These are phyloP conservation scores for Kwoniella sp. DNA, from an alignment of 768 basidiomycete species.

Conservation along the genomic window DNA sequence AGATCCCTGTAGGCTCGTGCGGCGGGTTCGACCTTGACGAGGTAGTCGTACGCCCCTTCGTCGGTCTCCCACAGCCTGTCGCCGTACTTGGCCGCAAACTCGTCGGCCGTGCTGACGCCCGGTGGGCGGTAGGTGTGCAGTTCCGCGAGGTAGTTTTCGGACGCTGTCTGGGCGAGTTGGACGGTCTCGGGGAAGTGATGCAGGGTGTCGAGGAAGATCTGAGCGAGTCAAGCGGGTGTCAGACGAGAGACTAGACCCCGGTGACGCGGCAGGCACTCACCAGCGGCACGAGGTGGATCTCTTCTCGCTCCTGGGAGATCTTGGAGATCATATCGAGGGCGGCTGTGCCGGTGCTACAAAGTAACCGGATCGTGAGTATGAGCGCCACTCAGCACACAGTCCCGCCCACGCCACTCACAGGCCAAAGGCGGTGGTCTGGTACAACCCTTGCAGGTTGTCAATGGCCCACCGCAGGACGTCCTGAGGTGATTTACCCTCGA, in stretches of 20 bases:
- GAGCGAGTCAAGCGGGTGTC: neutral
- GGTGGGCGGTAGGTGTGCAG: constrained; percentile 76
- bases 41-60: constrained; percentile 82
- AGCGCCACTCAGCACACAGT: neutral
- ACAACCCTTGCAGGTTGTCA: constrained; percentile 68
- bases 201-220: constrained; percentile 91
- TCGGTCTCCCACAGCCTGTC: constrained; percentile 79
- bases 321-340: constrained; percentile 92
- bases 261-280: constrained; percentile 18
- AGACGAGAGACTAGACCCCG: neutral
- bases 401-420: constrained; percentile 53
- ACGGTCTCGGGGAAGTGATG: constrained; percentile 95
- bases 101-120: constrained; percentile 61
- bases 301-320: constrained; percentile 55
- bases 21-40: constrained; percentile 94
- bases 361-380: neutral
- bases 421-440: constrained; percentile 95
- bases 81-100: constrained; percentile 77
- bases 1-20: constrained; percentile 77
- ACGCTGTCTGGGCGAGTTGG: constrained; percentile 77
- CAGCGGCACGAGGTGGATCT: constrained; percentile 59
- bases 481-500: constrained; percentile 68
- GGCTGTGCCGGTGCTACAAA: constrained; percentile 71
- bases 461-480: constrained; percentile 83
- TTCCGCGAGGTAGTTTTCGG: constrained; percentile 65